phyloP scores from a whole-genome alignment of 83 land plant genomes.

The Thuja plicata region DNA sequence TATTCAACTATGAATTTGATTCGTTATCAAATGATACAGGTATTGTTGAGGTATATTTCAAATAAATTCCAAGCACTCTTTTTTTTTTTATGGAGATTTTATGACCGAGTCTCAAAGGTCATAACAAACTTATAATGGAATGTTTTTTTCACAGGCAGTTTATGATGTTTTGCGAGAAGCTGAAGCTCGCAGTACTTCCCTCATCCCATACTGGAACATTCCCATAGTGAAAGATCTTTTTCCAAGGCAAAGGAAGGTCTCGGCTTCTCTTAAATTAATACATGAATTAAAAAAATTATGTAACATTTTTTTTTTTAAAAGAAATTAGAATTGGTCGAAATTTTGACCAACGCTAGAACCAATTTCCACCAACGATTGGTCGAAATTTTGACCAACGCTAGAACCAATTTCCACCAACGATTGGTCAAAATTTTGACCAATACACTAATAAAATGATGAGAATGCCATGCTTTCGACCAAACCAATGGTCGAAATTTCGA shows the following conservation, averaged over 20 bases:
- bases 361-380: no score
- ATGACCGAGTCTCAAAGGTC: neutral
- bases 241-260: conserved; percentile 80
- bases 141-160: conserved; percentile 67
- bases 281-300: no score
- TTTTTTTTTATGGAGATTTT: neutral
- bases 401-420: no score
- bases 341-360: no score
- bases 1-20: conserved; percentile 97
- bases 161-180: conserved; percentile 89
- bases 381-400: no score
- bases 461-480: no score
- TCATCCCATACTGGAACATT: conserved; percentile 89
- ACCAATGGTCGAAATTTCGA: no score
- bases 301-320: no score
- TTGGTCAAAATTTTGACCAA: no score
- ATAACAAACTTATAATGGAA: neutral
- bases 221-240: conserved; percentile 87
- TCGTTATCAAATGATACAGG: conserved; percentile 87
- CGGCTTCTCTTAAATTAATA: conserved; percentile 72
- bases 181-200: conserved; percentile 81
- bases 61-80: neutral
- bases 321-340: no score
- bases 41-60: conserved; percentile 74
- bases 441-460: no score